Base-by-base conservation (phyloP, 1,284 basidiomycete species). In the Singerocomus inundabilis region DNA sequence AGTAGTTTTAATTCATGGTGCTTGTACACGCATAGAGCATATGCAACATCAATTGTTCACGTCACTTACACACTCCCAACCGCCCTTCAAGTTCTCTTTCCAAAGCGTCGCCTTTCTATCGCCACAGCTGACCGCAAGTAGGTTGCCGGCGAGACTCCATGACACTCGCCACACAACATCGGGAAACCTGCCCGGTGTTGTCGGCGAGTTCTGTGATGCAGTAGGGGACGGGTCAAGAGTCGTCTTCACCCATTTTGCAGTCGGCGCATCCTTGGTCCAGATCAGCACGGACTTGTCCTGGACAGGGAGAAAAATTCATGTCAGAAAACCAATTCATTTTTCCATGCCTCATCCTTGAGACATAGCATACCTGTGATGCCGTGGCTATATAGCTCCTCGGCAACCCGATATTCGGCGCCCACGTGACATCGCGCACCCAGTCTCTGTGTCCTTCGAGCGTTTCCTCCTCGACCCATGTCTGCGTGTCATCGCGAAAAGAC, bases 381-480 rank as follows among this genome's bases (percentile, higher is more conserved):
- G 93, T 94, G 10, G 96, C 96, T 55, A 99, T 92, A 72, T 98
- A 98, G 65, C 86, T 90, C 53, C 93, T 83, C 0, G 95, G 91
- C 15, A 99, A 79, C 0, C 96, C 96, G 58, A 98, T 93, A 63
- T 93, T 98, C 0, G 96, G 96, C 5, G 94, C 94, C 90, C 95
- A 98, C 0, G 95, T 92, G 21, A 98, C 95, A 66, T 99, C 96
- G 48, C 96, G 81, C 16, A 99, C 95, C 96, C 96, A 99, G 72
- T 99, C 95, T 2, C 87, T 82, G 70, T 99, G 96, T 0, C 91
- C 93, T 47, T 91, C 88, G 32, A 97, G 80, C 1, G 79, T 81
- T 61, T 94, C 92, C 69, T 96, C 93, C 62, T 93, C 90, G 16
- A 81, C 77, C 93, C 93, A 98, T 16, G 86, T 78, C 64, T 89